Percentiles rank a stretch among this genome's conserved stretches.
phyloP scores from a whole-genome alignment of 495 filamentous ascomycete genomes.

The Podospora bellae-mahoneyi region DNA sequence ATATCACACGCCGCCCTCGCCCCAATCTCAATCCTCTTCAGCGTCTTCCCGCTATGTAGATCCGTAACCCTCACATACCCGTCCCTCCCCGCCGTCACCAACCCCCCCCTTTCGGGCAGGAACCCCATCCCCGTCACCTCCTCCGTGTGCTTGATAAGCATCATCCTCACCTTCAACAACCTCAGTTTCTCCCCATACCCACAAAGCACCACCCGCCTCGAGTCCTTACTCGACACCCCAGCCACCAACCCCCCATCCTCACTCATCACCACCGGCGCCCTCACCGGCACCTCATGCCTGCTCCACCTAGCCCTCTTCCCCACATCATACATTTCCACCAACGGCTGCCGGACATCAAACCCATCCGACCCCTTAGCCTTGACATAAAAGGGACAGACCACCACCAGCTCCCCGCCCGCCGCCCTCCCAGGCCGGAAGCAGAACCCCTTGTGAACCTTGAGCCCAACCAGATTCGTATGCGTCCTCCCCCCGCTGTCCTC shows the following conservation, averaged over 20 bases:
- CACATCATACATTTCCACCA: conserved; percentile 22
- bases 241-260: conserved; percentile 19
- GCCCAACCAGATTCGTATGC: neutral
- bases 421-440: neutral
- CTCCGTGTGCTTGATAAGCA: conserved; percentile 19
- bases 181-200: neutral
- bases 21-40: conserved; percentile 27
- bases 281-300: conserved; percentile 16
- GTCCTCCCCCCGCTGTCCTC: neutral
- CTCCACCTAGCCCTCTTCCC: neutral
- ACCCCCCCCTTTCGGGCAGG: conserved; percentile 14
- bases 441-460: conserved; percentile 6
- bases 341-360: neutral
- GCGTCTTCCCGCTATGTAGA: conserved; percentile 21
- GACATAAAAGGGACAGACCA: conserved; percentile 13
- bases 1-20: conserved; percentile 14
- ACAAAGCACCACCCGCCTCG: conserved; percentile 16
- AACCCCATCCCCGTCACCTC: conserved; percentile 29
- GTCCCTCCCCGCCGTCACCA: conserved; percentile 28
- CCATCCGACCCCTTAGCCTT: no score
- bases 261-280: conserved; percentile 23
- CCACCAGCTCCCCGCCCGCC: neutral
- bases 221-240: conserved; percentile 13
- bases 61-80: conserved; percentile 28
- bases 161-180: neutral